Conservation (phyloP, 2,329 filamentous ascomycete species). For the Periconia digitata region DNA sequence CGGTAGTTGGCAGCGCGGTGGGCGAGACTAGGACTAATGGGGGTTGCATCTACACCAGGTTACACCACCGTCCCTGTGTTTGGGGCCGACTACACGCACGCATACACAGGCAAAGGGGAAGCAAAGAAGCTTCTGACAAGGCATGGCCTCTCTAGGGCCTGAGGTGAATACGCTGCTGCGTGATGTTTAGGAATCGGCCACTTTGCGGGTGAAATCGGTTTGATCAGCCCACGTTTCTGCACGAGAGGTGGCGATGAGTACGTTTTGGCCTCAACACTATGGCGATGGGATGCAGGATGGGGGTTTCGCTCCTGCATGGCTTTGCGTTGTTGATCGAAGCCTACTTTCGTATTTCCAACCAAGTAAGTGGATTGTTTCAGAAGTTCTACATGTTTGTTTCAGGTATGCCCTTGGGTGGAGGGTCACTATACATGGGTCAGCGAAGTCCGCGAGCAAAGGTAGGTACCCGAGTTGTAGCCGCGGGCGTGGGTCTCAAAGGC, state of each 20-base stretch:
- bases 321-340: neutral
- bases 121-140: neutral
- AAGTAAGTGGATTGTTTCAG: neutral
- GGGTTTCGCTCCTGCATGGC: no score
- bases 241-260: neutral
- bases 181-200: no score
- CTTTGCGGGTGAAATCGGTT: neutral
- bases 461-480: neutral
- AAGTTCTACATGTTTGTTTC: neutral
- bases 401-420: neutral
- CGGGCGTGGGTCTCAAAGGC: constrained; percentile 1
- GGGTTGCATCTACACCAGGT: no score
- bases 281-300: neutral
- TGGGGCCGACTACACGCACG: neutral
- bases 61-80: neutral
- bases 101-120: neutral
- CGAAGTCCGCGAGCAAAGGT: neutral
- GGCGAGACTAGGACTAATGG: no score
- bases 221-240: neutral
- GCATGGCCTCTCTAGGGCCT: neutral
- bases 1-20: neutral
- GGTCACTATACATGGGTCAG: neutral
- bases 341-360: neutral
- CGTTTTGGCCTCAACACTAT: neutral
- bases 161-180: neutral